Conservation (phyloP, 2,329 filamentous ascomycete species). For the Xylaria arbuscula region DNA sequence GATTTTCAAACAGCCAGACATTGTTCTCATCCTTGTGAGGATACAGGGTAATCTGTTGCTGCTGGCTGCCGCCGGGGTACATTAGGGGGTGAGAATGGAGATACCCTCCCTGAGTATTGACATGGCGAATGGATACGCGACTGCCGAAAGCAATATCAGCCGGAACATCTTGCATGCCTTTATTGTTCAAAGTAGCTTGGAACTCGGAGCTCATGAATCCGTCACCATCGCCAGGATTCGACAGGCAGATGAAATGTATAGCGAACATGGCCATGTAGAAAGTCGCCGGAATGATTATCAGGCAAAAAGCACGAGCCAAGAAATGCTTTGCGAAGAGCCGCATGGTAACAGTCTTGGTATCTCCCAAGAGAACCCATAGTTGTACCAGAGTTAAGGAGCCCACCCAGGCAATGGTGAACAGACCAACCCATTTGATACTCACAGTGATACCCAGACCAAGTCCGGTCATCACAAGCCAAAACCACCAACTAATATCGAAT, state of each 20-base stretch:
- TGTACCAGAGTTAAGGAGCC: conserved; percentile 90
- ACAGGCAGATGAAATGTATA: conserved; percentile 92
- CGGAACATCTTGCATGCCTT: conserved; percentile 94
- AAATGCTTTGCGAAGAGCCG: conserved; percentile 94
- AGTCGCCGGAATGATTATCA: conserved; percentile 86
- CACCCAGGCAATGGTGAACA: conserved; percentile 99
- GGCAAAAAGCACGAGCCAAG: conserved; percentile 87
- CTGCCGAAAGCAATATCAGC: conserved; percentile 93
- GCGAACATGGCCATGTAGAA: conserved; percentile 99
- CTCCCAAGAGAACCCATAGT: conserved; percentile 94
- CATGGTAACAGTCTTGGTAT: conserved; percentile 84
- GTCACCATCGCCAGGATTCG: conserved; percentile 96
- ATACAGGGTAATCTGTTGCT: conserved; percentile 98
- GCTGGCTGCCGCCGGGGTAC: conserved; percentile 97
- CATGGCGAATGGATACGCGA: conserved; percentile 85
- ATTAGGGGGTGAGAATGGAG: conserved; percentile 96
- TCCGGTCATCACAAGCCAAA: conserved; percentile 91
- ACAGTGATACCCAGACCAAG: conserved; percentile 88
- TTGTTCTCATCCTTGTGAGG: conserved; percentile 99
- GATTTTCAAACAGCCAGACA: conserved; percentile 91
- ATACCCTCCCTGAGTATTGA: conserved; percentile 98
- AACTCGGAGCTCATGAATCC: conserved; percentile 99
- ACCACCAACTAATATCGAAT: conserved; percentile 95
- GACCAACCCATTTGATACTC: conserved; percentile 98
- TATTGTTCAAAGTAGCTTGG: conserved; percentile 95